Base-by-base conservation (phyloP, 2,329 filamentous ascomycete species). In the Fusarium decemcellulare region DNA sequence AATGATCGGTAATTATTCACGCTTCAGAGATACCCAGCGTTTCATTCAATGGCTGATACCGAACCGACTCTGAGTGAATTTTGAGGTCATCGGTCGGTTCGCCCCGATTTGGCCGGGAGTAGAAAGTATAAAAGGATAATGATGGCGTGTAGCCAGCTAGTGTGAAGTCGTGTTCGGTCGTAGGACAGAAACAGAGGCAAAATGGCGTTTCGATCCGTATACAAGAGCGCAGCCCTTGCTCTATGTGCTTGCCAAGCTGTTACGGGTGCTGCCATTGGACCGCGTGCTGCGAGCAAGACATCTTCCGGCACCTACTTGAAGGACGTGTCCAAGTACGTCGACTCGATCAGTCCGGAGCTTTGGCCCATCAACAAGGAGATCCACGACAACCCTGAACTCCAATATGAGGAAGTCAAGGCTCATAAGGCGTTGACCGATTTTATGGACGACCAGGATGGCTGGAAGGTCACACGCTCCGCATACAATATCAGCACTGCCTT, bases 321-420 rank as follows among this genome's bases (percentile, higher is more conserved):
- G 9, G 44, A 30, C 27, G 44, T 47, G 1, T 30, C 44, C 15
- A 47, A 48, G 9, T 48, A 32, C 0, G 29, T 48, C 9, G 44
- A 48, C 27, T 48, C 44, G 4, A 55, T 61, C 36, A 47, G 34
- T 9, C 18, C 43, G 1, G 48, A 63, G 8, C 46, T 63, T 18
- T 63, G 56, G 56, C 42, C 47, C 6, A 72, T 83, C 59, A 81
- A 78, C 59, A 76, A 80, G 8, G 72, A 78, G 37, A 81, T 84
- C 30, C 81, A 82, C 67, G 79, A 81, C 44, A 77, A 83, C 51
- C 82, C 82, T 0, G 81, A 84, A 66, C 72, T 83, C 2, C 78
- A 77, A 4, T 83, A 78, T 54, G 73, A 82, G 47, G 82, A 84
- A 62, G 71, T 74, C 44, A 78, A 79, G 39, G 81, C 82, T 0